These are phyloP conservation scores for Selaginella tamariscina DNA, from an alignment of 75 land plant genomes.

Conservation along the genomic window DNA sequence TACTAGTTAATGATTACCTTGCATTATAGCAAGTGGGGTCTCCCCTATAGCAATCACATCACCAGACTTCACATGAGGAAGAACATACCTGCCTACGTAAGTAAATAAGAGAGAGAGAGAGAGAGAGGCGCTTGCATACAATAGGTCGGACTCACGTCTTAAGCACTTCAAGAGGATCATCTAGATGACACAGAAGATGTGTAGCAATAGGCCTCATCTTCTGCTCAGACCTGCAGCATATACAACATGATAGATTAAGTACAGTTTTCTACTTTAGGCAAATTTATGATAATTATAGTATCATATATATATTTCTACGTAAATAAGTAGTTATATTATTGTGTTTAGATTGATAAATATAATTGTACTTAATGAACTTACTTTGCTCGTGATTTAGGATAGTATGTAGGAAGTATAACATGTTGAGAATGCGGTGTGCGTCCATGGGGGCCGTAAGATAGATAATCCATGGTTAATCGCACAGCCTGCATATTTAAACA, in stretches of 20 bases:
- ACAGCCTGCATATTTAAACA: conserved; percentile 32
- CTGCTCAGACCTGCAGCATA: background rate
- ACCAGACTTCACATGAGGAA: conserved; percentile 29
- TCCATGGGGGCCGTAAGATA: conserved; percentile 38
- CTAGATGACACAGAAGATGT: conserved; percentile 22
- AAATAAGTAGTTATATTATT: background rate
- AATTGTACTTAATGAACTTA: too few species aligned
- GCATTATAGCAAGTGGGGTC: conserved; percentile 46
- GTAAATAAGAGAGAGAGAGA: background rate
- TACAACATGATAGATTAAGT: too few species aligned
- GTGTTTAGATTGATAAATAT: background rate
- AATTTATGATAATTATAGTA: too few species aligned
- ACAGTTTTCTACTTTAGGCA: too few species aligned
- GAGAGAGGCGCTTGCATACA: background rate
- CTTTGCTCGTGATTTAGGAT: conserved; percentile 13
- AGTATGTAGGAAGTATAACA: conserved; percentile 29
- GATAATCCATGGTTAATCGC: conserved; percentile 28
- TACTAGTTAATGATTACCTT: conserved; percentile 37
- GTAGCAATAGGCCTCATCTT: background rate
- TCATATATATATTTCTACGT: too few species aligned
- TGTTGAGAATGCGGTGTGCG: conserved; percentile 29
- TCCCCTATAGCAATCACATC: conserved; percentile 39
- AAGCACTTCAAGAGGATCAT: conserved; percentile 37
- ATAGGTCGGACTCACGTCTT: conserved; percentile 16
- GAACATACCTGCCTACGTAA: conserved; percentile 26